phyloP scores from a whole-genome alignment of 345 rosid species.

The Rhodamnia rubescens region DNA sequence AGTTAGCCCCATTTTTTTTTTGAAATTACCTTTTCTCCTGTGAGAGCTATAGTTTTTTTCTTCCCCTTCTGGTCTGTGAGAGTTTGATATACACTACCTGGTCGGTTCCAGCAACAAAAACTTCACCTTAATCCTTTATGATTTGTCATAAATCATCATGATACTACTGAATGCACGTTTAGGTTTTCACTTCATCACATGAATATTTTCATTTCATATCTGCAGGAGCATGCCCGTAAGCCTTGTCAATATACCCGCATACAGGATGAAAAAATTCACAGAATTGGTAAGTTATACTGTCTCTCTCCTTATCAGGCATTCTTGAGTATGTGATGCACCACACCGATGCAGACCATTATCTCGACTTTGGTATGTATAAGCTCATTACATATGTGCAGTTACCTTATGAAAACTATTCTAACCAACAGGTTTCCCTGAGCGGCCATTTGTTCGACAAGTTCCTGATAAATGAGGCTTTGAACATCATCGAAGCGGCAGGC shows the following conservation, averaged over 20 bases:
- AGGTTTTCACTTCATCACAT: not conserved
- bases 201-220: conserved; percentile 1
- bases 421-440: conserved; percentile 70
- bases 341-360: not conserved
- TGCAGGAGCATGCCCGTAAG: conserved; percentile 42
- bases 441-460: conserved; percentile 91
- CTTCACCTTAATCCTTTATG: not conserved
- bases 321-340: not conserved
- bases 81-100: not conserved
- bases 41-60: not conserved
- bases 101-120: not conserved
- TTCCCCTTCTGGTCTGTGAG: not conserved
- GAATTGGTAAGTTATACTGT: conserved; percentile 41
- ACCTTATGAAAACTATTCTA: not conserved
- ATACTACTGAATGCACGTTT: not conserved
- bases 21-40: not conserved
- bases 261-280: conserved; percentile 48
- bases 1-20: not conserved
- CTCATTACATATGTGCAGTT: not conserved
- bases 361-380: not conserved
- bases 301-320: not conserved
- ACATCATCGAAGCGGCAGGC: conserved; percentile 78
- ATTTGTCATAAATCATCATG: not conserved
- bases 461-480: conserved; percentile 90
- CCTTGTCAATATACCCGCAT: conserved; percentile 13